phyloP scores from a whole-genome alignment of 495 filamentous ascomycete species.

The Viridothelium virens region DNA sequence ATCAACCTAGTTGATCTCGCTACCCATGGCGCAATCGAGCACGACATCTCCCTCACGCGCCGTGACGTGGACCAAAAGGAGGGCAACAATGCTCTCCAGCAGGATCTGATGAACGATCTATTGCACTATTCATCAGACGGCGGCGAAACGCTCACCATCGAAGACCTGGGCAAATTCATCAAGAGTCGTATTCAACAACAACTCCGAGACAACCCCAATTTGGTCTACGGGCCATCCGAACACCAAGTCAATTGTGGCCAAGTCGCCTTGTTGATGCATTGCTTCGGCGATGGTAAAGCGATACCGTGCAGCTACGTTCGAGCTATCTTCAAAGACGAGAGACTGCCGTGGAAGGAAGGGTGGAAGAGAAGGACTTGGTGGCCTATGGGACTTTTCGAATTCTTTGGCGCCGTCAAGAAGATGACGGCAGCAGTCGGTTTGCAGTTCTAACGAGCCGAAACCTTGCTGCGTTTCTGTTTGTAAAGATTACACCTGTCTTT shows the following conservation, averaged over 20 bases:
- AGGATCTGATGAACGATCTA: conserved; percentile 8
- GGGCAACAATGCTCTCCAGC: conserved; percentile 14
- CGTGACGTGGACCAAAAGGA: conserved; percentile 23
- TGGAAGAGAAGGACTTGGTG: conserved; percentile 13
- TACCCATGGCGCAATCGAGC: conserved; percentile 29
- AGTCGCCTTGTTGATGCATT: conserved; percentile 12
- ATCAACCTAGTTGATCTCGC: conserved; percentile 33
- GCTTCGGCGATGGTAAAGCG: conserved; percentile 10
- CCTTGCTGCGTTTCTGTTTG: neutral
- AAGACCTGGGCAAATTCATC: conserved; percentile 12
- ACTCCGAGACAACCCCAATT: conserved; percentile 10
- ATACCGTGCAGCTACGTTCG: conserved; percentile 12
- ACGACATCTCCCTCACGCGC: conserved; percentile 35
- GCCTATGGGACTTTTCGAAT: conserved; percentile 12
- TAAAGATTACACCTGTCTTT: neutral
- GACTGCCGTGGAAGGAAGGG: conserved; percentile 11
- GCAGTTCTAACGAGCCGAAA: neutral
- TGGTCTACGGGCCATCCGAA: conserved; percentile 9
- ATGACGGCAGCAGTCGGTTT: conserved; percentile 8
- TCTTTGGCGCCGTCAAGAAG: conserved; percentile 11
- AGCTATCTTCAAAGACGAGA: conserved; percentile 9
- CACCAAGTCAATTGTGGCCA: conserved; percentile 10
- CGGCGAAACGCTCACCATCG: conserved; percentile 11
- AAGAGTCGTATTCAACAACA: conserved; percentile 11
- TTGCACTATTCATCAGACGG: neutral